phyloP scores from a whole-genome alignment of 805 yeast species.

The Yamadazyma philogaea region DNA sequence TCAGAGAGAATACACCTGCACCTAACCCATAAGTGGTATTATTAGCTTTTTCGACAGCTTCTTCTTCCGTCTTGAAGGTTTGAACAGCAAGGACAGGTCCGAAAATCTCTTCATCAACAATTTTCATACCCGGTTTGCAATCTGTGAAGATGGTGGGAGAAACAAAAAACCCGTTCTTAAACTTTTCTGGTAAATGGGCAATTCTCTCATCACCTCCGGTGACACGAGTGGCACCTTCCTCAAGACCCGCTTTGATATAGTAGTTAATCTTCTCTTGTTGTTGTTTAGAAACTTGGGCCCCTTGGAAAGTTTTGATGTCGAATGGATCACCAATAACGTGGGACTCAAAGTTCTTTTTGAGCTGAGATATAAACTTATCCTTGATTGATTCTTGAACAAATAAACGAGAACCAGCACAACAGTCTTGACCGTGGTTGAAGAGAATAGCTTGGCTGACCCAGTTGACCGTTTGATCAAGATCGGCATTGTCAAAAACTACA shows the following conservation, averaged over 20 bases:
- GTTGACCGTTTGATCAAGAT: slow-evolving; percentile 45
- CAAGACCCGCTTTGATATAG: slow-evolving; percentile 47
- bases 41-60: slow-evolving; percentile 68
- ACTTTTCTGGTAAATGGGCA: slow-evolving; percentile 8
- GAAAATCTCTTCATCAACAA: slow-evolving; percentile 78
- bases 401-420: slow-evolving; percentile 47
- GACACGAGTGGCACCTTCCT: slow-evolving; percentile 51
- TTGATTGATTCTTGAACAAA: slow-evolving; percentile 43
- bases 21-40: slow-evolving; percentile 67
- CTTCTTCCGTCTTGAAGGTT: slow-evolving; percentile 62
- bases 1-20: slow-evolving; percentile 59
- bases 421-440: slow-evolving; percentile 48
- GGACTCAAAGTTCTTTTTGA: slow-evolving; percentile 29
- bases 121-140: slow-evolving; percentile 59
- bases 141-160: slow-evolving; percentile 50
- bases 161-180: slow-evolving; percentile 29
- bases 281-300: slow-evolving; percentile 53
- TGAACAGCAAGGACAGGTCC: slow-evolving; percentile 82
- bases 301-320: slow-evolving; percentile 41
- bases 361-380: slow-evolving; percentile 35
- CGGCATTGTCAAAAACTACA: slow-evolving; percentile 46
- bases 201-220: slow-evolving; percentile 39
- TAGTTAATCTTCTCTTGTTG: slow-evolving; percentile 43
- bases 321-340: slow-evolving; percentile 46
- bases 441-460: slow-evolving; percentile 49